These are phyloP conservation scores for Cyamopsis tetragonoloba DNA, from an alignment of 306 rosid species.

Conservation along the genomic window DNA sequence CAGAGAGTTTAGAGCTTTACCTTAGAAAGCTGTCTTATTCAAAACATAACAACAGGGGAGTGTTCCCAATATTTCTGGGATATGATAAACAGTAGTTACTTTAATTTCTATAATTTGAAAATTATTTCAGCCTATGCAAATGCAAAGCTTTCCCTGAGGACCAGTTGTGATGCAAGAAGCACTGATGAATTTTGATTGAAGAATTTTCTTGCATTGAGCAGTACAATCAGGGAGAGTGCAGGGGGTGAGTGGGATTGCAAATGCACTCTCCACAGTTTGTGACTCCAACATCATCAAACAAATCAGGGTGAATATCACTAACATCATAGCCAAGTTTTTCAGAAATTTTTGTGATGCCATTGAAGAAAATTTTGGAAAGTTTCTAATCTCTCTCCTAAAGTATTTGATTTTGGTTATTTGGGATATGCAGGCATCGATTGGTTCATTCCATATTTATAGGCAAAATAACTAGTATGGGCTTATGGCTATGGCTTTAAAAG, in stretches of 20 bases:
- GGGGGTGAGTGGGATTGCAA: conserved; percentile 33
- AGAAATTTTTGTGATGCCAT: not conserved
- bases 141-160: conserved; percentile 28
- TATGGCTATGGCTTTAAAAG: too few species aligned
- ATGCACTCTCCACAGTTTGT: conserved; percentile 18
- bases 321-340: not conserved
- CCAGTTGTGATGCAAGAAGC: conserved; percentile 17
- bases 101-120: too few species aligned
- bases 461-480: too few species aligned
- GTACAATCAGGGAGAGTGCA: conserved; percentile 35
- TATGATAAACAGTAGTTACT: too few species aligned
- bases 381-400: not conserved
- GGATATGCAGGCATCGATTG: not conserved
- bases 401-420: not conserved
- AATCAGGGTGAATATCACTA: not conserved
- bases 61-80: too few species aligned
- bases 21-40: not conserved
- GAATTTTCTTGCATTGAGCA: conserved; percentile 16
- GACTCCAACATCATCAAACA: not conserved
- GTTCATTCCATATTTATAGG: not conserved
- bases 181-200: conserved; percentile 14
- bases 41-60: not conserved
- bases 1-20: not conserved
- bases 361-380: not conserved
- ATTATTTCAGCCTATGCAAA: conserved; percentile 31